Base-by-base conservation (phyloP, 306 rosid genomes). In the Begonia peltatifolia region DNA sequence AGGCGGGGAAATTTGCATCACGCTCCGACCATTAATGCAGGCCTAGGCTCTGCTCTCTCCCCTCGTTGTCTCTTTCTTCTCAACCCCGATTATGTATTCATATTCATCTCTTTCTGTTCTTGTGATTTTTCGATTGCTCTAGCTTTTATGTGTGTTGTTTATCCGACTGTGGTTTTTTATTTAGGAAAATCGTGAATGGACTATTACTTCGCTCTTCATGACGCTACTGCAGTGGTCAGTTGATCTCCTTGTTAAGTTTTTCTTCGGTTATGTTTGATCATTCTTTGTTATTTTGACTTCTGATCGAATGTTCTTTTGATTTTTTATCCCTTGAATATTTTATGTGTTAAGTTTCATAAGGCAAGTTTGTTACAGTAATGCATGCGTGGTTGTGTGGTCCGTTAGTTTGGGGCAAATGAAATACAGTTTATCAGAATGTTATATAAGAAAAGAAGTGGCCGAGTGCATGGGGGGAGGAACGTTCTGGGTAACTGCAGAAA, bases 61-160 rank as follows among this genome's bases (percentile, higher is more conserved):
- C 95, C 97, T 60, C 95, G 97, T 36, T 82, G 97, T 56, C 89
- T 90, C 56, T 80, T 94, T 50, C 87, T 84, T 47, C 68, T 90
- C 47, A 52, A 68, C 70, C 76, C 89, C 44, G 41, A 65, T 58
- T 55, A 77, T 11, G 95, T 85, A 38, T 55, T 47, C n/a, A 11
- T 17, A 16, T 4, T 38, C 42, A 11, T 36, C 38, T 10, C 10
- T 14, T 13, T 41, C 20, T 57, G 18, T 6, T 44, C 1, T 30
- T 30, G 12, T 42, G 12, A 3, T 50, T 23, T 18, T 13, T 4
- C 13, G 9, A 25, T 1, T 17, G 7, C 62, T 1, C 55, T 18
- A 5, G 3, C 6, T n/a, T 16, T 52, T 30, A 3, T 5, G 6
- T 7, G 38, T 30, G 38, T 30, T 25, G 4, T 25, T 25, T 25